These are phyloP conservation scores for Phytopythium chamaehyphon DNA, from an alignment of 352 stramenopile genomes.

Conservation along the genomic window DNA sequence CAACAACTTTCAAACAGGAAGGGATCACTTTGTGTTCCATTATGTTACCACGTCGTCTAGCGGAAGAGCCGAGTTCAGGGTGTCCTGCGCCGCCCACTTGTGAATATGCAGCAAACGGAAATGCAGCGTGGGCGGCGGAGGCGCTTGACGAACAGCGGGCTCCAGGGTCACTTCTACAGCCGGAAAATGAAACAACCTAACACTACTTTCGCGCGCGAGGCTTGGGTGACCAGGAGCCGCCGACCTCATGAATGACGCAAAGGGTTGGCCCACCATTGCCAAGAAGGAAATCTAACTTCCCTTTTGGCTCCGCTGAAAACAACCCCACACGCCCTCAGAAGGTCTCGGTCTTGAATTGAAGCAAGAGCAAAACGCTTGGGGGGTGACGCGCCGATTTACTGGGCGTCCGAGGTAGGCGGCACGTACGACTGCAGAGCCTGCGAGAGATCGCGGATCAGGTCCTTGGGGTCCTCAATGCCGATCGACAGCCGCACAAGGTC, in stretches of 20 bases:
- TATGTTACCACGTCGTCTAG: constrained; percentile 3
- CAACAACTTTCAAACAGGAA: no score
- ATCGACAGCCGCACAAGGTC: constrained; percentile 93
- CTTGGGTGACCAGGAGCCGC: background rate
- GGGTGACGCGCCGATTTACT: constrained; percentile 10
- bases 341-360: constrained; percentile 3
- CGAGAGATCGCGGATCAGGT: constrained; percentile 94
- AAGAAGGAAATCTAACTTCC: background rate
- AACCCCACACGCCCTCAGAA: background rate
- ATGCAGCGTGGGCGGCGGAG: constrained; percentile 9
- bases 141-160: background rate
- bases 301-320: background rate
- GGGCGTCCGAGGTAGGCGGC: constrained; percentile 13
- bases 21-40: constrained; percentile 1
- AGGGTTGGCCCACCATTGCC: background rate
- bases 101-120: constrained; percentile 5
- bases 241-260: background rate
- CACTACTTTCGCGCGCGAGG: constrained; percentile 7
- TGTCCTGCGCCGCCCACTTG: constrained; percentile 6
- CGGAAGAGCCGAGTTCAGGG: background rate
- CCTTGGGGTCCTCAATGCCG: constrained; percentile 92
- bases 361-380: constrained; percentile 1
- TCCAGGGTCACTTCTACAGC: background rate
- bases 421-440: constrained; percentile 85
- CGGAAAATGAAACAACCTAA: constrained; percentile 3